A percentile compares a stretch with the other conserved stretches of the same genome.
Conservation (phyloP, 306 rosid species). For the Geum urbanum region DNA sequence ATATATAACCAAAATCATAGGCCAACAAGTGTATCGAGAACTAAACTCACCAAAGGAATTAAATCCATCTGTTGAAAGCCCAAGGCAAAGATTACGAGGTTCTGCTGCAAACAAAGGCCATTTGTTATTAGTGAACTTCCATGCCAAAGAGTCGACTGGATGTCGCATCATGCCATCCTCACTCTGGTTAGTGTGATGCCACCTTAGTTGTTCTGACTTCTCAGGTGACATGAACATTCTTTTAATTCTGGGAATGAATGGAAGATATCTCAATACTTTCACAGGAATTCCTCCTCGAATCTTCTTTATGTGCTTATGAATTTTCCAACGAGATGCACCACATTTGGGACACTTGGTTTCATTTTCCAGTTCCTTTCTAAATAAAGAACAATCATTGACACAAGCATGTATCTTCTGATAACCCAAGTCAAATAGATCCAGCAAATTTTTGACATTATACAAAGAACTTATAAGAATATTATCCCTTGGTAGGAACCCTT, state of each 20-base stretch:
- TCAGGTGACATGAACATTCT: neutral
- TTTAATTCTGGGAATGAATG: neutral
- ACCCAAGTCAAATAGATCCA: too few species aligned
- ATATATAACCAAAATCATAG: neutral
- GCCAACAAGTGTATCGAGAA: conserved; percentile 7
- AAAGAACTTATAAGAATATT: too few species aligned
- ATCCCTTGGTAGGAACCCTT: too few species aligned
- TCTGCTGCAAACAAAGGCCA: neutral
- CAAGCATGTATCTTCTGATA: too few species aligned
- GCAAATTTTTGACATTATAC: too few species aligned
- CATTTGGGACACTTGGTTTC: too few species aligned
- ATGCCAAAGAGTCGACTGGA: neutral
- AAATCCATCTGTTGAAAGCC: conserved; percentile 5
- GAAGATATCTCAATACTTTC: neutral
- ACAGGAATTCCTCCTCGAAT: neutral
- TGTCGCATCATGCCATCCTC: neutral
- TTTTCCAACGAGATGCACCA: too few species aligned
- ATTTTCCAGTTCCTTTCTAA: too few species aligned
- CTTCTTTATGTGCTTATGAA: too few species aligned
- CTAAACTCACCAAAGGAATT: conserved; percentile 6
- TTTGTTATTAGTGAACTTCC: conserved; percentile 1
- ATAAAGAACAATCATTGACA: too few species aligned
- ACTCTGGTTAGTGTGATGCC: conserved; percentile 4
- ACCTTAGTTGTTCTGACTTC: neutral
- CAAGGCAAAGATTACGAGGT: conserved; percentile 1